phyloP scores from a whole-genome alignment of 2,329 filamentous ascomycete genomes.

The Orbilia ellipsospora region DNA sequence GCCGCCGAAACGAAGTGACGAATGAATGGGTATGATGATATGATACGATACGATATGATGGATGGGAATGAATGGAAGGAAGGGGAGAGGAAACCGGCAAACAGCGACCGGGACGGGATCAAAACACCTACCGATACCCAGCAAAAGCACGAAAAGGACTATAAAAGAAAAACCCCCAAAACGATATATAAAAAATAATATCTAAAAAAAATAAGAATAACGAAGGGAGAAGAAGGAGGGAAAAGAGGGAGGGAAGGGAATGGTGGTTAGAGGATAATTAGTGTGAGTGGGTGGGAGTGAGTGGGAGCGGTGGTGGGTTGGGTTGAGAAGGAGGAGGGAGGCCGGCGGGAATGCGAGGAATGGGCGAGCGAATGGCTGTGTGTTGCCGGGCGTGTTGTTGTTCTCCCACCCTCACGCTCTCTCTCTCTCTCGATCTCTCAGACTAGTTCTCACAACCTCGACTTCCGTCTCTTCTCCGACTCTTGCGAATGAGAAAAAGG shows the following conservation, averaged over 20 bases:
- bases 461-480: too few species aligned
- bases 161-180: not conserved
- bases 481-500: not conserved
- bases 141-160: not conserved
- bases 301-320: not conserved
- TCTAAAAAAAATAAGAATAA: too few species aligned
- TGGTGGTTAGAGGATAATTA: not conserved
- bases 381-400: conserved; percentile 37
- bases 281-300: not conserved
- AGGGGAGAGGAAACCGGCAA: not conserved
- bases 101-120: not conserved
- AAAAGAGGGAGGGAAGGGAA: not conserved
- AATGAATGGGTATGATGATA: too few species aligned
- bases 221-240: not conserved
- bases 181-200: not conserved
- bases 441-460: not conserved
- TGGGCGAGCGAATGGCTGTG: conserved; percentile 23
- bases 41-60: too few species aligned
- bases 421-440: not conserved
- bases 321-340: conserved; percentile 15
- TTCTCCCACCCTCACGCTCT: not conserved
- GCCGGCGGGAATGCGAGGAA: conserved; percentile 42
- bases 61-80: conserved; percentile 1
- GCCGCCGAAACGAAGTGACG: conserved; percentile 3
- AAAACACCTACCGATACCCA: not conserved